These are phyloP conservation scores for Solanum acaule DNA, from an alignment of 257 asterid species.

Conservation along the genomic window DNA sequence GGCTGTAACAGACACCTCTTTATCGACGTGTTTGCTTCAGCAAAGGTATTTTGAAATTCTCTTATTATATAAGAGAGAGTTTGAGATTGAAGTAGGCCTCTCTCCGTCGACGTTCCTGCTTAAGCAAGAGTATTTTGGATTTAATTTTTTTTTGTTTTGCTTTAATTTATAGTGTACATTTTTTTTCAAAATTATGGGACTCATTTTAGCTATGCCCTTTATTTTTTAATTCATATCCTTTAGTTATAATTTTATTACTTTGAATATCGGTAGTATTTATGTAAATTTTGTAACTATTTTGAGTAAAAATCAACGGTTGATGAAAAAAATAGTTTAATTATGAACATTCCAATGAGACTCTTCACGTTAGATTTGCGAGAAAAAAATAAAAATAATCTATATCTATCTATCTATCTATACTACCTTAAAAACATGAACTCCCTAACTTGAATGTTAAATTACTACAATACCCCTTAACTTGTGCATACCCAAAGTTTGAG, in stretches of 20 bases:
- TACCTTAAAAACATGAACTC: no score
- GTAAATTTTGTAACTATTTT: no score
- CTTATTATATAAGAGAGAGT: neutral
- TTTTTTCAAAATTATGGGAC: neutral
- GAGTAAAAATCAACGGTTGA: neutral
- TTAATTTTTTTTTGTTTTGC: no score
- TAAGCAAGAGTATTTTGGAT: neutral
- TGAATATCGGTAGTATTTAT: no score
- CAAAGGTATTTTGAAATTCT: neutral
- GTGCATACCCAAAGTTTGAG: neutral
- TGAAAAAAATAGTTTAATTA: neutral
- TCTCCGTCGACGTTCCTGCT: neutral
- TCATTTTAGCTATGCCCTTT: neutral
- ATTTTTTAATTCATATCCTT: no score
- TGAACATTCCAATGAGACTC: neutral
- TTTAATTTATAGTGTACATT: no score
- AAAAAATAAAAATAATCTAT: no score
- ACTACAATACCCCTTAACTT: neutral
- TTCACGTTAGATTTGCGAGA: no score
- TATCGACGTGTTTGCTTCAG: no score
- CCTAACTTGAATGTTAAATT: no score
- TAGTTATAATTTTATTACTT: neutral
- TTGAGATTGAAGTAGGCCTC: neutral
- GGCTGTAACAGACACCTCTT: neutral
- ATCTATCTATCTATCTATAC: no score